Conservation (phyloP, 495 filamentous ascomycete species). For the Evernia prunastri region DNA sequence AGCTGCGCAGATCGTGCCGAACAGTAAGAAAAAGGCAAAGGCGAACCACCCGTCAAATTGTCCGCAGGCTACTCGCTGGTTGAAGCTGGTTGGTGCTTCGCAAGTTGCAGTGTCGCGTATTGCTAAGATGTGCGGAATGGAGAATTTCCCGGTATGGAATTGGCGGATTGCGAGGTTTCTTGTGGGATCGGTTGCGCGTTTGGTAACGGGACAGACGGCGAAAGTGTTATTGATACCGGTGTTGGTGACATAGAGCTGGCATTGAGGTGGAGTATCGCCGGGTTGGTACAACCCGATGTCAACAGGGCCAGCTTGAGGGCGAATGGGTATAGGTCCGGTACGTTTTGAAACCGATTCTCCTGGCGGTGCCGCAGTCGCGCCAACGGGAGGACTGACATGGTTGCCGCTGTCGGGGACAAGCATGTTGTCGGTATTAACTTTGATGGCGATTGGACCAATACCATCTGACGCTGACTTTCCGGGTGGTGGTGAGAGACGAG, state of each 20-base stretch:
- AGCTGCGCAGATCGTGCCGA: not conserved
- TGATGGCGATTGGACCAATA: too few species aligned
- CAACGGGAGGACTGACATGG: too few species aligned
- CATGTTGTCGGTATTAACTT: too few species aligned
- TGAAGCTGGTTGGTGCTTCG: not conserved
- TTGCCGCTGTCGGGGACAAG: too few species aligned
- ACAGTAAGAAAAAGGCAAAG: not conserved
- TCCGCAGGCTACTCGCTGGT: not conserved
- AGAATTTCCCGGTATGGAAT: not conserved
- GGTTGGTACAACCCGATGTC: not conserved
- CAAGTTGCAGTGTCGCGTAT: not conserved
- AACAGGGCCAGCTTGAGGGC: not conserved
- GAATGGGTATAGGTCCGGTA: not conserved
- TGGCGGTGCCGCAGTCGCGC: too few species aligned
- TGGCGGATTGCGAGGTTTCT: not conserved
- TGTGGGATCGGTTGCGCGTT: not conserved
- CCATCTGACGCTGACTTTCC: too few species aligned
- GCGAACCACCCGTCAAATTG: not conserved
- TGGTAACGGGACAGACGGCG: not conserved
- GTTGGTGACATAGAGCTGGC: conserved; percentile 3
- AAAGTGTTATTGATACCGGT: not conserved
- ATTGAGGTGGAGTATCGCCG: not conserved
- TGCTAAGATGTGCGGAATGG: not conserved
- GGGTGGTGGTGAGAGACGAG: too few species aligned
- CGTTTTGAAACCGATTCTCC: not conserved